Base-by-base conservation (phyloP, 306 rosid species). In the Biancaea sappan region DNA sequence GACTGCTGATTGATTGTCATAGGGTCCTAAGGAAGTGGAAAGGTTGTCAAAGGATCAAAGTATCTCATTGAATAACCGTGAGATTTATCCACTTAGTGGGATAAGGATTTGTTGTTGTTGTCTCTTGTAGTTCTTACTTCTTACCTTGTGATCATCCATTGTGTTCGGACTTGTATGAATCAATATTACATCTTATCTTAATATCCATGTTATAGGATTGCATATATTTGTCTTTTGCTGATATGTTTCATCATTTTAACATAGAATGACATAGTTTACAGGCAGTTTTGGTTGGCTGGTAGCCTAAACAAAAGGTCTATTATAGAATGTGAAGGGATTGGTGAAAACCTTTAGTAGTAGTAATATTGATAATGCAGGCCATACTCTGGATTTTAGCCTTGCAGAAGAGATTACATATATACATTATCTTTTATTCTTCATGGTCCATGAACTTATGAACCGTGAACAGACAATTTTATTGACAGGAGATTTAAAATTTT, bases 1-100 rank as follows among this genome's bases (percentile, higher is more conserved):
- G 97, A 88, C 92, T 54, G 97, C 97, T 73, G 97, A 91, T 80
- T 91, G 83, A 72, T 67, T 13, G 14, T 81, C 76, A 58, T 32
- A 14, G 34, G 75, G 34, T 32, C 78, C 64, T 44, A n/a, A 25
- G 34, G 66, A 69, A 62, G 84, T 71, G 13, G 70, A 70, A 85
- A 72, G 72, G 66, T 59, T 75, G 74, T 63, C 15, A 48, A 46
- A 72, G 71, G 66, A 41, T 80, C 47, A 68, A 79, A 81, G 53
- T 35, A 13, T 76, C 40, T 74, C 81, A 82, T 88, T 84, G 75
- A 82, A 70, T 88, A 54, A 82, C 86, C 57, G 46, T 64, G 69
- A 74, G 77, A 75, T 72, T 76, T 79, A 19, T n/a, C n/a, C n/a
- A n/a, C n/a, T n/a, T n/a, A n/a, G n/a, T n/a, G n/a, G n/a, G n/a